Percentiles rank a stretch among this genome's conserved stretches.
phyloP scores from a whole-genome alignment of 2,329 filamentous ascomycete species.

The Ascochyta clinopodiicola region DNA sequence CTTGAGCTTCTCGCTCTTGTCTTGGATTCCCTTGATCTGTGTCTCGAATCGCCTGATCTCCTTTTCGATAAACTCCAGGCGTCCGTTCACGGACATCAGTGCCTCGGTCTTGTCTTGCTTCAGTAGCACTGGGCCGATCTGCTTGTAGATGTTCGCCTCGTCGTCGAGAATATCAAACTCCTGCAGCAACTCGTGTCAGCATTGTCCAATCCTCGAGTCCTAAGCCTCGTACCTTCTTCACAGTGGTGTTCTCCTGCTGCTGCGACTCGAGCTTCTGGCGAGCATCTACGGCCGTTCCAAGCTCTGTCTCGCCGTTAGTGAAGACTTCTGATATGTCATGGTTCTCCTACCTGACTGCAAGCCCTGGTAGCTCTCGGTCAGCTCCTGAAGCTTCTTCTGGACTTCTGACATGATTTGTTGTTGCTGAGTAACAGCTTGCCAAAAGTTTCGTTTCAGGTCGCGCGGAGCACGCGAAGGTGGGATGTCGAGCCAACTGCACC shows the following conservation, averaged over 20 bases:
- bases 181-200: constrained; percentile 51
- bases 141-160: constrained; percentile 92
- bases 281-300: constrained; percentile 76
- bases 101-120: constrained; percentile 95
- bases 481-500: constrained; percentile 30
- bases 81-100: constrained; percentile 85
- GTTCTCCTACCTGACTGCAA: constrained; percentile 74
- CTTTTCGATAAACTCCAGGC: constrained; percentile 89
- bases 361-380: constrained; percentile 87
- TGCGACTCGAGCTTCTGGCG: constrained; percentile 94
- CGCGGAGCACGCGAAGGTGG: constrained; percentile 31
- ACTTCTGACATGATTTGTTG: constrained; percentile 56
- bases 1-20: constrained; percentile 69
- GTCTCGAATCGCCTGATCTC: constrained; percentile 79
- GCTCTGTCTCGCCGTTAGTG: constrained; percentile 63
- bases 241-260: constrained; percentile 87
- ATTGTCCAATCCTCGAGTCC: not conserved
- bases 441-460: constrained; percentile 24
- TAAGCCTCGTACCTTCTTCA: constrained; percentile 70
- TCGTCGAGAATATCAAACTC: constrained; percentile 83
- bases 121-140: constrained; percentile 87
- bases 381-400: constrained; percentile 78
- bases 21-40: constrained; percentile 69
- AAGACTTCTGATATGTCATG: not conserved
- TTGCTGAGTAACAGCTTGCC: constrained; percentile 34